Evolutionary conservation across 2,329 filamentous ascomycete species (phyloP), one percentile per base, ranked within the genome.

Genomic region (Colletotrichum gloeosporioides): DNA sequence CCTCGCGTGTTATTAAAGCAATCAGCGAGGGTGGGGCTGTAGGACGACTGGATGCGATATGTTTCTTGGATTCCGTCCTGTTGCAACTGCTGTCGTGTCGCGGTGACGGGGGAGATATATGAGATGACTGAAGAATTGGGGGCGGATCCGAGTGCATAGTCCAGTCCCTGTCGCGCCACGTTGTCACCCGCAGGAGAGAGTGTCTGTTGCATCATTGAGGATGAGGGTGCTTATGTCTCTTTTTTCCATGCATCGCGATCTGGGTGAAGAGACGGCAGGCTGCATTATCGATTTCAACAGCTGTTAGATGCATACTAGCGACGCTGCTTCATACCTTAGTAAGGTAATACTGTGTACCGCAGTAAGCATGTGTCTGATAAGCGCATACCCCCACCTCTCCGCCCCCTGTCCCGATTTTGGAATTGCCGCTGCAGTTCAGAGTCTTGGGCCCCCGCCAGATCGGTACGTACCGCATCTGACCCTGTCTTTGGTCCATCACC

Each of bases 21-120:
- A 76, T 76, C 65, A 76, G 65, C 44, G 53, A 57, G 8, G 39
- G 74, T 76, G 74, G 74, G 61, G 74, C 74, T 55, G 70, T 61
- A 59, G 64, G 18, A 65, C 49, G 44, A 36, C 29, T 29, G 55
- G 49, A 73, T 69, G 59, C 71, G 74, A 69, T 73, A 64, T 64
- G 57, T 76, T 18, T 61, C 67, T 67, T 39, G 12, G 44, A 53
- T 22, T 22, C 44, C 18, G 9, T 53, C 4, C 44, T 53, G n/a
- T n/a, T 53, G 44, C 10, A 53, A 53, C 44, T 53, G n/a, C 44
- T 53, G n/a, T 49, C 55, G 16, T 68, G 34, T 57, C 44, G 31
- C 55, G 69, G 71, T 71, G 53, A 71, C 61, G 18, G 27, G 62
- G 62, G n/a, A 27, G 8, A 64, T 27, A 25, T 27, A 53, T 66